Percentiles rank a stretch among this genome's conserved stretches.
phyloP scores from a whole-genome alignment of 306 rosid species.

The Arachis stenosperma region DNA sequence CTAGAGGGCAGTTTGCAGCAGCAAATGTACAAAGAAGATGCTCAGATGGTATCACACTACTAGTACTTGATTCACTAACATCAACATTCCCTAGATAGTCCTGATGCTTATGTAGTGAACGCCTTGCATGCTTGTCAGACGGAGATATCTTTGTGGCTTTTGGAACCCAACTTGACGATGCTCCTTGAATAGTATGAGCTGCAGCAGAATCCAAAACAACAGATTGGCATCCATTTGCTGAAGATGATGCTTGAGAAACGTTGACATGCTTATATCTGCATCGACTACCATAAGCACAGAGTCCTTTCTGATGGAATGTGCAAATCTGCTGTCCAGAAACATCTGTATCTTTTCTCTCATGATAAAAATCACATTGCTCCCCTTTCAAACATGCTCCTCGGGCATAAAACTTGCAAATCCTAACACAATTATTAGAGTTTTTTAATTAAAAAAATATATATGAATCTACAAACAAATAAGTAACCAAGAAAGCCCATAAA shows the following conservation, averaged over 20 bases:
- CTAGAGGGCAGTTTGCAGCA: constrained; percentile 77
- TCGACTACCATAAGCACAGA: constrained; percentile 81
- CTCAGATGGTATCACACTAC: constrained; percentile 49
- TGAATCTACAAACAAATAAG: not conserved
- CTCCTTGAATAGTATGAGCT: constrained; percentile 26
- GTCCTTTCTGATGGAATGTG: constrained; percentile 72
- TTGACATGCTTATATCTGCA: constrained; percentile 83
- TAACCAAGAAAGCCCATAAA: not conserved
- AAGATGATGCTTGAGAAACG: constrained; percentile 57
- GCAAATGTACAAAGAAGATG: constrained; percentile 68
- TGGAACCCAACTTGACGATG: constrained; percentile 56
- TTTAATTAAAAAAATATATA: not conserved
- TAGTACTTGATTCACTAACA: constrained; percentile 51
- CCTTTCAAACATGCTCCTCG: constrained; percentile 90
- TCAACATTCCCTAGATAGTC: constrained; percentile 40
- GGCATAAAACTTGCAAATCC: constrained; percentile 83
- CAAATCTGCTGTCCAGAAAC: constrained; percentile 66
- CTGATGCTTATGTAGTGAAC: constrained; percentile 37
- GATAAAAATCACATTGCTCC: constrained; percentile 82
- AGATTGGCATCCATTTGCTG: constrained; percentile 47
- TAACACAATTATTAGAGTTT: constrained; percentile 10
- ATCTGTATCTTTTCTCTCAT: constrained; percentile 70
- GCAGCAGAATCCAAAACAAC: constrained; percentile 45
- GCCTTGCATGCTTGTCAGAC: constrained; percentile 48
- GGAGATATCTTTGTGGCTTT: constrained; percentile 47